Evolutionary conservation across 2,329 filamentous ascomycete genomes (phyloP).

Genomic region (Tolypocladium capitatum): DNA sequence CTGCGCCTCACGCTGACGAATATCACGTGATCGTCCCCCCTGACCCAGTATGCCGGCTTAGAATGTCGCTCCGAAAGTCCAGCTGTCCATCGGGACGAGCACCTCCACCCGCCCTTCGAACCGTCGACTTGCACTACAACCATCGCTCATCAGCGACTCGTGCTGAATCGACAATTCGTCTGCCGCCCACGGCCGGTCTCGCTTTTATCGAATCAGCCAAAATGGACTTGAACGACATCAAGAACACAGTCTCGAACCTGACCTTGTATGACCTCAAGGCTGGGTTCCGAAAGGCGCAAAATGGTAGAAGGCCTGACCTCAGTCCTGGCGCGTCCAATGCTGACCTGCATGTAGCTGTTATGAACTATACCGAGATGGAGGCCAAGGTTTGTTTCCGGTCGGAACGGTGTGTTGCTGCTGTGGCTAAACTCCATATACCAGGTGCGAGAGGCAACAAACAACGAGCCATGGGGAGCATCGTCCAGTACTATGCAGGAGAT

Average conservation of each 20-base stretch:
- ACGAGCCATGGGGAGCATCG: conserved; percentile 89
- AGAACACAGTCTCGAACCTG: conserved; percentile 80
- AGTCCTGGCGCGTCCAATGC: conserved; percentile 6
- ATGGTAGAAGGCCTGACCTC: conserved; percentile 50
- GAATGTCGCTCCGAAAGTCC: conserved; percentile 7
- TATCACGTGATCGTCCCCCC: not conserved
- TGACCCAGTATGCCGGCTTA: not conserved
- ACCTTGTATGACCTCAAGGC: conserved; percentile 93
- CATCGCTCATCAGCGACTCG: not conserved
- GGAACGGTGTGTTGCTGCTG: conserved; percentile 1
- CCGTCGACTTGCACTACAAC: not conserved
- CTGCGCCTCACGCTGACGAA: too few species aligned
- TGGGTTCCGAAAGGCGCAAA: conserved; percentile 86
- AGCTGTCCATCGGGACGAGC: conserved; percentile 10
- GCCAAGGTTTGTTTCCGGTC: conserved; percentile 35
- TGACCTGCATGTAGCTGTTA: conserved; percentile 55
- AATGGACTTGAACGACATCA: conserved; percentile 80
- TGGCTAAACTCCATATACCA: conserved; percentile 19
- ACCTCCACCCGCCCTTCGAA: not conserved
- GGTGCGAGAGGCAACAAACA: conserved; percentile 97
- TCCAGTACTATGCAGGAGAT: conserved; percentile 92
- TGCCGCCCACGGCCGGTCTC: not conserved
- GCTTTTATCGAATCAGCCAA: conserved; percentile 12
- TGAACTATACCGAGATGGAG: conserved; percentile 98
- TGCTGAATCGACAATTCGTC: not conserved